A percentile compares a stretch with the other conserved stretches of the same genome.
Evolutionary conservation across 345 rosid species (phyloP).

Genomic region (Excoecaria agallocha): DNA sequence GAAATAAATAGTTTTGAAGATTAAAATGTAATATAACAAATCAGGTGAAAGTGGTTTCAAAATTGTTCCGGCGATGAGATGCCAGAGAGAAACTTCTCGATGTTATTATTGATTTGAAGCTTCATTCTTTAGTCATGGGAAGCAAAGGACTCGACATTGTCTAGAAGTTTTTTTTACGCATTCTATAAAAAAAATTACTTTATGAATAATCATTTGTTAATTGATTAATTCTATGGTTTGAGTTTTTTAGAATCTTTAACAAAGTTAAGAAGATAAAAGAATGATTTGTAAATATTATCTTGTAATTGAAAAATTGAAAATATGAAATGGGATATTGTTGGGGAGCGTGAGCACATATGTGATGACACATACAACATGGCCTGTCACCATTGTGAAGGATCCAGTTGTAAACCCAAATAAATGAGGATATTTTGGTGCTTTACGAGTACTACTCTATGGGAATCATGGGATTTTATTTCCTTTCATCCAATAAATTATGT

Average conservation of each 20-base stretch:
- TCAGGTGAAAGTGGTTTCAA: conserved; percentile 60
- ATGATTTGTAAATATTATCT: no score
- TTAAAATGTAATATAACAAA: not conserved
- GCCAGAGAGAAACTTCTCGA: conserved; percentile 82
- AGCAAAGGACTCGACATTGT: conserved; percentile 93
- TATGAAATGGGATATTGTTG: conserved; percentile 62
- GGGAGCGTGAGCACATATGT: conserved; percentile 64
- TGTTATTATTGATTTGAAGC: conserved; percentile 66
- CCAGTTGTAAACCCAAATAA: not conserved
- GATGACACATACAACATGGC: conserved; percentile 49
- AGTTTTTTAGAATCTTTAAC: no score
- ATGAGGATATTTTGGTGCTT: not conserved
- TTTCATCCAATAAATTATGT: no score
- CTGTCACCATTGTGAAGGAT: conserved; percentile 57
- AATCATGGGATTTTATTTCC: no score
- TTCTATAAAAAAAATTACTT: no score
- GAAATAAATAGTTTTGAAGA: no score
- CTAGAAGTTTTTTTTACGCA: no score
- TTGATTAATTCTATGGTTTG: no score
- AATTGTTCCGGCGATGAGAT: conserved; percentile 82
- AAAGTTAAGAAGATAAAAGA: no score
- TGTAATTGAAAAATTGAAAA: conserved; percentile 2
- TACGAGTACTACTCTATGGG: no score
- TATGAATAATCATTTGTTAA: no score
- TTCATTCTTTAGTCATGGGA: conserved; percentile 86